Evolutionary conservation across 768 basidiomycete species (phyloP), one percentile per base, ranked within the genome.

Genomic region (Russula abietina): DNA sequence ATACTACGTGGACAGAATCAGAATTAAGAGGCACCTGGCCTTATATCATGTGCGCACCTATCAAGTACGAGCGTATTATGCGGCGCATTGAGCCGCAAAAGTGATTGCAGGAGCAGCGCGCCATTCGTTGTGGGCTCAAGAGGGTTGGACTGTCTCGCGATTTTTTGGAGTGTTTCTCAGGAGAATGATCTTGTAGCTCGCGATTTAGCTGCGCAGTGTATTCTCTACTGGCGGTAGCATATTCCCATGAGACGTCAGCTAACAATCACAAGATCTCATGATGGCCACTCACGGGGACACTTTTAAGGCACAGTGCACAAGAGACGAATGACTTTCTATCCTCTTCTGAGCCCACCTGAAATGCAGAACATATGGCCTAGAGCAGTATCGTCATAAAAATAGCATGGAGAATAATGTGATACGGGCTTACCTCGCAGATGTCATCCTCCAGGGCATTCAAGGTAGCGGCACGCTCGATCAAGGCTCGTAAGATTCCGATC

Each of bases 81-180:
- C 1, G 88, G 84, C 10, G 81, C 78, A 0, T 82, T 73, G 26
- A 97, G 79, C 33, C 80, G 81, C 28, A 98, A 80, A 62, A 98
- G 75, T 3, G 89, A 85, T 73, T 98, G 94, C 2, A 98, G 74
- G 14, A 99, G 74, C n/a, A 98, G 73, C 3, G 91, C 89, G 1
- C 96, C 96, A 71, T 93, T 92, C 14, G 88, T 81, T 68, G 84
- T 89, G 8, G 87, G 84, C 69, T 86, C 87, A 48, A 84, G 70
- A 1, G 77, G 75, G 59, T 77, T 75, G 6, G 59, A 57, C 59
- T 26, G n/a, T 59, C 48, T 62, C 50, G 62, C 55, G 26, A 28
- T 55, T 53, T 55, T 43, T 12, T 26, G 52, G 58, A 68, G 67
- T 17, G 62, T 57, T 67, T 68, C 61, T 69, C 69, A 52, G 70